A percentile compares a stretch with the other conserved stretches of the same genome.
These are phyloP conservation scores for Rugonectria rugulosa DNA, from an alignment of 2,329 filamentous ascomycete genomes.

Conservation along the genomic window DNA sequence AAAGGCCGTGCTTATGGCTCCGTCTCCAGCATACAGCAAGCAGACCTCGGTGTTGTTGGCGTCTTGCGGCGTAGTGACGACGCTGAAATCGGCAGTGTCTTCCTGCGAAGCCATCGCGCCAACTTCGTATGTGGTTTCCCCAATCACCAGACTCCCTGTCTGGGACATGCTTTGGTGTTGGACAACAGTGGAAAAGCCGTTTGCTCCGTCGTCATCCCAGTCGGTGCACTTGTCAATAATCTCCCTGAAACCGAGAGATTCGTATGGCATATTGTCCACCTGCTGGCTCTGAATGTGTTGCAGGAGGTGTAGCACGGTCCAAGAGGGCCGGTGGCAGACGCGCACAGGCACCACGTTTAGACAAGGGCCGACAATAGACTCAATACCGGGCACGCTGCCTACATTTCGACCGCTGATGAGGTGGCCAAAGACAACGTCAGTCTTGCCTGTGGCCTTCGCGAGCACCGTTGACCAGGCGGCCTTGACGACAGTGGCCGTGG, in stretches of 20 bases:
- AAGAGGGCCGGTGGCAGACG: constrained; percentile 10
- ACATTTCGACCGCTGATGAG: constrained; percentile 28
- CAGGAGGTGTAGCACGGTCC: constrained; percentile 48
- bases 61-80: constrained; percentile 32
- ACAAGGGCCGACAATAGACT: constrained; percentile 26
- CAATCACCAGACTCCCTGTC: constrained; percentile 18
- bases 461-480: constrained; percentile 54
- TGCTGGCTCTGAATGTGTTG: constrained; percentile 52
- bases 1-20: not conserved
- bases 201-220: constrained; percentile 28
- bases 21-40: constrained; percentile 24
- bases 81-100: constrained; percentile 33
- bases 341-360: constrained; percentile 27
- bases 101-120: constrained; percentile 28
- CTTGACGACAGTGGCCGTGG: constrained; percentile 51
- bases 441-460: constrained; percentile 43
- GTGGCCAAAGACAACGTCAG: constrained; percentile 34
- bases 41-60: constrained; percentile 26
- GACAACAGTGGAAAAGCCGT: constrained; percentile 33
- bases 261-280: constrained; percentile 36
- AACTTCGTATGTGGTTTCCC: constrained; percentile 26
- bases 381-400: constrained; percentile 11
- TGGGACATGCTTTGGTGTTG: constrained; percentile 37
- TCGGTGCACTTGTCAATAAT: constrained; percentile 35
- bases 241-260: constrained; percentile 34